A percentile compares a stretch with the other conserved stretches of the same genome.
These are phyloP conservation scores for Pythium utonaiense DNA, from an alignment of 352 stramenopile genomes.

Conservation along the genomic window DNA sequence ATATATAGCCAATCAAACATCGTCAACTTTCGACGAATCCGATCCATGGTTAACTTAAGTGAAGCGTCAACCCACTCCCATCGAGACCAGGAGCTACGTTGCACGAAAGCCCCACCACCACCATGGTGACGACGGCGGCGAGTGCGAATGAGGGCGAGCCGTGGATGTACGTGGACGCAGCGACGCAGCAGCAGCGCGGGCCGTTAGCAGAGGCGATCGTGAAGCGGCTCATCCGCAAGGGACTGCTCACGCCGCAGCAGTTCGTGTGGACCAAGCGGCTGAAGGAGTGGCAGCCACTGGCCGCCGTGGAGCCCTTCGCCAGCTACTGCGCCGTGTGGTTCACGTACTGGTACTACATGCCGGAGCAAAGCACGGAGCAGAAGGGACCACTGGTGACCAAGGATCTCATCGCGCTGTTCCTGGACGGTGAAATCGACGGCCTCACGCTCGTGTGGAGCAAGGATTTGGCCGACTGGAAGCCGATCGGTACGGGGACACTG, in stretches of 20 bases:
- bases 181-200: conserved; percentile 59
- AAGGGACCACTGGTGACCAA: conserved; percentile 24
- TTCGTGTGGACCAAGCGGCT: conserved; percentile 71
- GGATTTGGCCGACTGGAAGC: conserved; percentile 27
- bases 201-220: conserved; percentile 51
- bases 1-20: conserved; percentile 23
- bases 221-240: conserved; percentile 68
- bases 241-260: conserved; percentile 52
- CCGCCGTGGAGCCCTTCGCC: conserved; percentile 42
- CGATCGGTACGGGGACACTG: conserved; percentile 20
- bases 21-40: conserved; percentile 5
- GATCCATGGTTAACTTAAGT: conserved; percentile 3
- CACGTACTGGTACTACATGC: conserved; percentile 36
- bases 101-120: background rate
- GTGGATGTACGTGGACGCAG: conserved; percentile 77
- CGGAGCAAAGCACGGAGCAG: conserved; percentile 9
- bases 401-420: conserved; percentile 30
- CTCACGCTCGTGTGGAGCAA: conserved; percentile 38
- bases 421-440: conserved; percentile 35
- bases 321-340: conserved; percentile 54
- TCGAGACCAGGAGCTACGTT: no score
- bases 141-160: conserved; percentile 24
- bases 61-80: conserved; percentile 2
- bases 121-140: conserved; percentile 7
- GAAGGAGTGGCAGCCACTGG: conserved; percentile 49